phyloP scores from a whole-genome alignment of 2,329 filamentous ascomycete genomes.

The Dactylellina leptospora region DNA sequence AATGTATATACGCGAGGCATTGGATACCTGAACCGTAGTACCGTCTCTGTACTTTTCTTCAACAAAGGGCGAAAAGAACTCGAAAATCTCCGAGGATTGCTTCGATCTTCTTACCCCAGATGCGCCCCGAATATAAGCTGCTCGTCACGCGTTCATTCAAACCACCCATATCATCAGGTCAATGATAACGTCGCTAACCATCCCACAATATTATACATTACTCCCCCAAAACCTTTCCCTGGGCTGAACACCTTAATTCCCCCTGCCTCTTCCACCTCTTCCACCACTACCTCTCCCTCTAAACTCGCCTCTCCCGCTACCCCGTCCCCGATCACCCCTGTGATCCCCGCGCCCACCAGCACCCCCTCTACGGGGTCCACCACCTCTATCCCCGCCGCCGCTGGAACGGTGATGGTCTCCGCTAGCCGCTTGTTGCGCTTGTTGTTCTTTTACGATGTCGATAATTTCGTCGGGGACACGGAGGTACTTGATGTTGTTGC shows the following conservation, averaged over 20 bases:
- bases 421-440: constrained; percentile 72
- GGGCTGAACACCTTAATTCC: constrained; percentile 13
- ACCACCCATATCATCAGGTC: too few species aligned
- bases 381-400: constrained; percentile 61
- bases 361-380: constrained; percentile 67
- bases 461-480: constrained; percentile 96
- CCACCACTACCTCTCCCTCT: constrained; percentile 61
- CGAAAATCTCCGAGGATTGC: background rate
- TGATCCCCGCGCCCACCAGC: constrained; percentile 61
- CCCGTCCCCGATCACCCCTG: constrained; percentile 60
- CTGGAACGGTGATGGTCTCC: constrained; percentile 64
- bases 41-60: background rate
- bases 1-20: constrained; percentile 13
- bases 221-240: background rate
- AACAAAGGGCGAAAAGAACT: too few species aligned
- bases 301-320: constrained; percentile 62
- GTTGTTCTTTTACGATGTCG: constrained; percentile 90
- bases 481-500: constrained; percentile 99
- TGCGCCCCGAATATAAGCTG: too few species aligned
- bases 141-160: too few species aligned
- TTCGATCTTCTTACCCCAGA: background rate
- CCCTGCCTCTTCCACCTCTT: constrained; percentile 31
- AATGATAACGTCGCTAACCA: background rate
- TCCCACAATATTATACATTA: constrained; percentile 24
- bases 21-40: background rate